Base-by-base conservation (phyloP, 257 asterid genomes). In the Lantana camara region DNA sequence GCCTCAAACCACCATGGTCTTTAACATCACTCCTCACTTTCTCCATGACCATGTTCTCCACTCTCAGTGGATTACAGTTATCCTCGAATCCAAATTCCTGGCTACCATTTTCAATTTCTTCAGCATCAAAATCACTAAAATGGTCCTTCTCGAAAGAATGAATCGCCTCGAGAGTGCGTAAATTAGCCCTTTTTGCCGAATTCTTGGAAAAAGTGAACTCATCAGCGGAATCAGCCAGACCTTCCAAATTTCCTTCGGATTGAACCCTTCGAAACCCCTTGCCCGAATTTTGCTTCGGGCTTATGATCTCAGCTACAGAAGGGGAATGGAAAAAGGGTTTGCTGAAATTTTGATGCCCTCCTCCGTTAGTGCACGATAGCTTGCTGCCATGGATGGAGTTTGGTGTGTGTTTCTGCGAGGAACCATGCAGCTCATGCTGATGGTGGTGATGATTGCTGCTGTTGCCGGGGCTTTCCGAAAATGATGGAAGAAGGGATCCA, bases 161-260 rank as follows among this genome's bases (percentile, higher is more conserved):
- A 51, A 86, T 86, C 0, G 83, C 37, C 75, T 83, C 96, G 63
- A 91, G 66, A 12, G 48, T 55, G 44, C 77, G 44, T 30, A 59
- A 37, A 32, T 67, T 64, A 22, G 59, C 68, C 69, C 71, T 77
- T 21, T 83, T 71, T 1, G 67, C 51, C 52, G 75, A 41, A 13
- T 60, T 83, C 64, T 77, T 77, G n/a, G 83, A 54, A n/a, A 80
- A 74, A 37, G 30, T 67, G 64, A 82, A 76, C 14, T 83, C 95
- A 35, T 86, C 87, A 15, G 63, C 66, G 14, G 24, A 78, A 37
- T 60, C 62, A n/a, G 40, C 88, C 63, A 91, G 42, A 2, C 72
- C 80, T 61, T 77, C 88, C 73, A 91, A 75, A 69, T 91, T 88
- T 51, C 96, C 94, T 14, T 89, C 96, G 1, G 98, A 91, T 34